These are phyloP conservation scores for Didymella pomorum DNA, from an alignment of 2,329 filamentous ascomycete genomes.

Conservation along the genomic window DNA sequence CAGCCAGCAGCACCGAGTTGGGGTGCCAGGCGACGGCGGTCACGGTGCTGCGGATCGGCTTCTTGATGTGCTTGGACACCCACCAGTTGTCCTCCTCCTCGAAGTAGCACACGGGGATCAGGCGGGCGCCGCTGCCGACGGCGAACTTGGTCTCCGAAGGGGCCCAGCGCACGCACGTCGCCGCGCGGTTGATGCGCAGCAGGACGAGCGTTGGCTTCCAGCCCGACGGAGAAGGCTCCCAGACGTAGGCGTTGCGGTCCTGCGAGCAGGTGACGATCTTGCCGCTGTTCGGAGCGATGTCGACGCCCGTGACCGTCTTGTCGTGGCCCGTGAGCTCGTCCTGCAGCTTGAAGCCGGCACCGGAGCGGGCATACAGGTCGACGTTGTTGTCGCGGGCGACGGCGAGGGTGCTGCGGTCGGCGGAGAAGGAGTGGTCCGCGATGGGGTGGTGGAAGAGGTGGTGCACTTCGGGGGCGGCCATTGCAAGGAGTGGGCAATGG, in stretches of 20 bases:
- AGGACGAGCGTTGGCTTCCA: constrained; percentile 98
- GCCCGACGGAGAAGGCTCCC: constrained; percentile 87
- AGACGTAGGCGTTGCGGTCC: constrained; percentile 97
- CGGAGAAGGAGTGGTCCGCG: constrained; percentile 96
- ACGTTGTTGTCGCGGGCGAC: constrained; percentile 90
- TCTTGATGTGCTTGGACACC: constrained; percentile 99
- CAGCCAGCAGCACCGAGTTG: constrained; percentile 92
- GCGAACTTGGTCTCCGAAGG: constrained; percentile 97
- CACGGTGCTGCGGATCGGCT: constrained; percentile 96
- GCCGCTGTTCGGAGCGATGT: constrained; percentile 89
- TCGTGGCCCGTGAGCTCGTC: constrained; percentile 97
- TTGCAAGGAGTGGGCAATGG: constrained; percentile 61
- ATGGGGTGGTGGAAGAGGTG: constrained; percentile 97
- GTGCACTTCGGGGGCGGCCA: constrained; percentile 90
- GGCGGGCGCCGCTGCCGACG: constrained; percentile 91
- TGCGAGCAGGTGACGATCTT: constrained; percentile 98
- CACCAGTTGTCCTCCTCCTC: constrained; percentile 99
- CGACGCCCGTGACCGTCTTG: constrained; percentile 94
- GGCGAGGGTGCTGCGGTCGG: constrained; percentile 85
- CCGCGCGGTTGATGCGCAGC: constrained; percentile 94
- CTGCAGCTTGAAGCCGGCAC: constrained; percentile 79
- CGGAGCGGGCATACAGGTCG: constrained; percentile 81
- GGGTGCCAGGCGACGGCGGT: constrained; percentile 96
- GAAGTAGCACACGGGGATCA: constrained; percentile 98
- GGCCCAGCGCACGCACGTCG: constrained; percentile 96